Percentiles rank a stretch among this genome's conserved stretches.
phyloP scores from a whole-genome alignment of 805 yeast genomes.

The Metschnikowia rubicola region DNA sequence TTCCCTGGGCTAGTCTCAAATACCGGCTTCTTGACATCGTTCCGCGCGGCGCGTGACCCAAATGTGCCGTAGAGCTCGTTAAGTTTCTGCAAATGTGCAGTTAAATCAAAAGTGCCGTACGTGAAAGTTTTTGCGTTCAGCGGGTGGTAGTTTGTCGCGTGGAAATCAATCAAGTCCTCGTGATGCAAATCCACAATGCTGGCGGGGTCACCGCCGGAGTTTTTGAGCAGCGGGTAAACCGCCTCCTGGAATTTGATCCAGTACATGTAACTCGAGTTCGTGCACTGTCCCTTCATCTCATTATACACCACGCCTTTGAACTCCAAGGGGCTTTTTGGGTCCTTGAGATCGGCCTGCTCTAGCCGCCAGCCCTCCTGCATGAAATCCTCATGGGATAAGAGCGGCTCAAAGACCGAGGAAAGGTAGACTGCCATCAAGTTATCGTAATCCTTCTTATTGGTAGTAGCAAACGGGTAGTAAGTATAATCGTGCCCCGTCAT shows the following conservation, averaged over 20 bases:
- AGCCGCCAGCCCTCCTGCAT: constrained; percentile 97
- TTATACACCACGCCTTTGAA: constrained; percentile 97
- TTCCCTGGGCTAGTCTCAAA: constrained; percentile 22
- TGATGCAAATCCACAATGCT: constrained; percentile 71
- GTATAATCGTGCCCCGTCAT: constrained; percentile 98
- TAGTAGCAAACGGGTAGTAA: constrained; percentile 93
- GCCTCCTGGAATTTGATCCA: constrained; percentile 82
- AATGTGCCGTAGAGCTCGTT: constrained; percentile 48
- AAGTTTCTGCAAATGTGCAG: constrained; percentile 55
- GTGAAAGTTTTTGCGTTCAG: constrained; percentile 84
- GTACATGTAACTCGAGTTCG: constrained; percentile 80
- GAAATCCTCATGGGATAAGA: constrained; percentile 76
- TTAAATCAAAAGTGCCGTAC: constrained; percentile 75
- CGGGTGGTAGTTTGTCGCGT: constrained; percentile 76
- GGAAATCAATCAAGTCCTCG: constrained; percentile 76
- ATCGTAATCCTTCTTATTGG: constrained; percentile 74
- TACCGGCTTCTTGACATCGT: constrained; percentile 46
- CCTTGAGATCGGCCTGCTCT: constrained; percentile 63
- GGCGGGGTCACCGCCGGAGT: constrained; percentile 93
- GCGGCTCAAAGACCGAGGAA: constrained; percentile 82
- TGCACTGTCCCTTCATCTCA: constrained; percentile 97
- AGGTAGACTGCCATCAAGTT: constrained; percentile 85
- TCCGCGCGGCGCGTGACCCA: constrained; percentile 43
- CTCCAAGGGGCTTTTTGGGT: constrained; percentile 55
- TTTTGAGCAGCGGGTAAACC: constrained; percentile 78